These are phyloP conservation scores for Alternaria arborescens DNA, from an alignment of 2,329 filamentous ascomycete species.

Conservation along the genomic window DNA sequence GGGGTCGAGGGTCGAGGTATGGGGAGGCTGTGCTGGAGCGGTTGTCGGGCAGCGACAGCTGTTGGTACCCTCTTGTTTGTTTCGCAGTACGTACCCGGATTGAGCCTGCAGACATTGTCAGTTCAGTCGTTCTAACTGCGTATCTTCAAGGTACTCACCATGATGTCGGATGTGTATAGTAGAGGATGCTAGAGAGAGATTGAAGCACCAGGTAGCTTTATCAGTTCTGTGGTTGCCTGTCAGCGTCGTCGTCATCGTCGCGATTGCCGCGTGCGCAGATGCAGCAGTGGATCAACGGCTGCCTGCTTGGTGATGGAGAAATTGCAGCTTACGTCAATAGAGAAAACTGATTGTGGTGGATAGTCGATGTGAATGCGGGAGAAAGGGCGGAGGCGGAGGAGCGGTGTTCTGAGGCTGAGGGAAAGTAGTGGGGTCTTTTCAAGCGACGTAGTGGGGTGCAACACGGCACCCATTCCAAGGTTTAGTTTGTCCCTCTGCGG, in stretches of 20 bases:
- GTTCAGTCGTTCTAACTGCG: slow-evolving; percentile 5
- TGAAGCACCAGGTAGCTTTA: slow-evolving; percentile 43
- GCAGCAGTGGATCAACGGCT: slow-evolving; percentile 25
- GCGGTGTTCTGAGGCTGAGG: slow-evolving; percentile 38
- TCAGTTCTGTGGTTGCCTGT: slow-evolving; percentile 46
- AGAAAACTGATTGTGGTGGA: slow-evolving; percentile 28
- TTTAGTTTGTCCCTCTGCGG: slow-evolving; percentile 28
- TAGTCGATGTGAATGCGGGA: slow-evolving; percentile 27
- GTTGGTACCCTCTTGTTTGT: slow-evolving; percentile 23
- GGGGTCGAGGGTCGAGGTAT: slow-evolving; percentile 12
- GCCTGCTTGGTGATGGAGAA: slow-evolving; percentile 21
- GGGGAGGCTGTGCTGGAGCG: slow-evolving; percentile 13
- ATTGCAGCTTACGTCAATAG: slow-evolving; percentile 40
- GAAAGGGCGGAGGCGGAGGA: slow-evolving; percentile 31
- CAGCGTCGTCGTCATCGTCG: slow-evolving; percentile 50
- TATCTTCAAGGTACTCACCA: slow-evolving; percentile 39
- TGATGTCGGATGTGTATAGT: slow-evolving; percentile 40
- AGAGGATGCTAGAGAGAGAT: slow-evolving; percentile 26
- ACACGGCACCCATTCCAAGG: neutral
- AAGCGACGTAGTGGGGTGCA: slow-evolving; percentile 13
- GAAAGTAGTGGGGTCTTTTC: slow-evolving; percentile 20
- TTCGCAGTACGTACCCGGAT: slow-evolving; percentile 53
- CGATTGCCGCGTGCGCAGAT: slow-evolving; percentile 20
- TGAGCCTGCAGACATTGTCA: slow-evolving; percentile 49
- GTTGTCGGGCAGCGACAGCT: slow-evolving; percentile 23